Base-by-base conservation (phyloP, 306 rosid species). In the Fragaria iinumae region DNA sequence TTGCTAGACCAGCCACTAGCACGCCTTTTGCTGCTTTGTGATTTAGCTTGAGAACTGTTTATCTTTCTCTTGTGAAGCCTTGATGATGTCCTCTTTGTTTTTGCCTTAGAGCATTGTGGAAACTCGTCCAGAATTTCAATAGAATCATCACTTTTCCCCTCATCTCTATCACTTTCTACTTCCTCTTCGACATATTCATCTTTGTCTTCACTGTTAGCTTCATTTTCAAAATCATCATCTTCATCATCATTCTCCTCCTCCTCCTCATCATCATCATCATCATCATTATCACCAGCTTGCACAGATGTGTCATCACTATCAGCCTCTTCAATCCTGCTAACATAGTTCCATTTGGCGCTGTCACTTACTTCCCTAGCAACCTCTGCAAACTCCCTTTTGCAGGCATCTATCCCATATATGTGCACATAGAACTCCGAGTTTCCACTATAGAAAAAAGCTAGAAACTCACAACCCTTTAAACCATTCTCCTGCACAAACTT, bases 381-480 rank as follows among this genome's bases (percentile, higher is more conserved):
- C 45, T 1, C 38, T 5, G 11, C 20, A 52, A 34, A 34, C 65
- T 2, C 32, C 64, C 38, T 72, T 20, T 32, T 52, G 76, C 76
- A 52, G 12, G 79, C 76, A 69, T 39, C 45, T 73, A 43, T 77
- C 18, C 67, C 82, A 17, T 67, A 84, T 68, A 80, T 60, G 49
- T 57, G 16, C 39, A 84, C 82, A 67, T 34, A 25, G 39, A 80
- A 84, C n/a, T 29, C 3, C 3, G 34, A 49, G 25, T 73, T 41
- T 7, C 82, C 82, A 4, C 32, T 45, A 64, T 77, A 80, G 32
- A 50, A n/a, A 11, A 86, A 83, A 66, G 48, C 2, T 12, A 86
- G 36, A 12, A 86, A 74, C 23, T 77, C 75, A 11, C 82, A 67
- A 50, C 53, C 43, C 48, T 52, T n/a, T 13, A 72, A 34, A 72